phyloP scores from a whole-genome alignment of 805 yeast genomes.

The Myxozyma vanderwaltii region DNA sequence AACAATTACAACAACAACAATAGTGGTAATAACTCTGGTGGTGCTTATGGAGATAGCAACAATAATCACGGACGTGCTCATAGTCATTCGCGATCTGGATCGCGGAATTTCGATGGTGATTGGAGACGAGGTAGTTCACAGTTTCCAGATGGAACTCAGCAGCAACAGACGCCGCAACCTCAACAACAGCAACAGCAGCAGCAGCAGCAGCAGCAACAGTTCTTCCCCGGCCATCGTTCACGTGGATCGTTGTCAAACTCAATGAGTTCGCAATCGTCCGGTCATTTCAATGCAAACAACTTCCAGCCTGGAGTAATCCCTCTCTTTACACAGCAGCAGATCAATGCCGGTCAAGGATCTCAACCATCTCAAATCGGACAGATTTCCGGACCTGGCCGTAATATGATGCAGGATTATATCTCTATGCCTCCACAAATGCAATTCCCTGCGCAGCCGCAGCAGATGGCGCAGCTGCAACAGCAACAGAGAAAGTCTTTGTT shows the following conservation, averaged over 20 bases:
- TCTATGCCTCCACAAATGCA: constrained; percentile 6
- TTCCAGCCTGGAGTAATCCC: constrained; percentile 29
- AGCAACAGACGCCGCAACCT: constrained; percentile 16
- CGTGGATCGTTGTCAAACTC: constrained; percentile 59
- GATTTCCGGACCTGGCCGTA: constrained; percentile 4
- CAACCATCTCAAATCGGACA: constrained; percentile 7
- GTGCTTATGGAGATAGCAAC: constrained; percentile 1
- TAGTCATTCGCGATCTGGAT: constrained; percentile 31
- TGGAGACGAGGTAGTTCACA: constrained; percentile 31
- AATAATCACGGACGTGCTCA: neutral
- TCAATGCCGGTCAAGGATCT: constrained; percentile 8
- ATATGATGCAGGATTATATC: constrained; percentile 6
- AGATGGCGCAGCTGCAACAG: constrained; percentile 30
- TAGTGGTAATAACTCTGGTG: too few species aligned
- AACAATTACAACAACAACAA: too few species aligned
- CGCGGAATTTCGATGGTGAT: constrained; percentile 34
- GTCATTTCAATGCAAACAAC: constrained; percentile 5
- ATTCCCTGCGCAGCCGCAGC: constrained; percentile 14
- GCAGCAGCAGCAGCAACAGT: constrained; percentile 38
- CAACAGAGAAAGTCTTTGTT: constrained; percentile 65
- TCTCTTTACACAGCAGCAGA: constrained; percentile 24
- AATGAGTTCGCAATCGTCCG: constrained; percentile 9
- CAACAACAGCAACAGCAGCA: constrained; percentile 17
- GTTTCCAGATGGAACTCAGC: neutral
- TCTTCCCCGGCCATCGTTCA: constrained; percentile 78